Conservation (phyloP, 164 flowering plant genomes). For the Umbilicus rupestris region DNA sequence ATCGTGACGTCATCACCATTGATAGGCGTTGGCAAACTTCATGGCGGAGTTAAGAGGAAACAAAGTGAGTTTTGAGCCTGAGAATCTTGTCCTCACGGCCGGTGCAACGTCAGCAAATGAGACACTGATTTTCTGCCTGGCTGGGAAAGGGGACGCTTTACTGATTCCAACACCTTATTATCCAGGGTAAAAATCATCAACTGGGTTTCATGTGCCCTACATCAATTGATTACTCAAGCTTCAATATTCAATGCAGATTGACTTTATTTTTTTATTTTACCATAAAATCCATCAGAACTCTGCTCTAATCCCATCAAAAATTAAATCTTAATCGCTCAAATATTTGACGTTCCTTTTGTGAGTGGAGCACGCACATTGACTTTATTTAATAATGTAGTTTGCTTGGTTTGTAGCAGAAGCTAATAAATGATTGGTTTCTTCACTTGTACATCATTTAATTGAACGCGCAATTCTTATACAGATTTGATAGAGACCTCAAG, state of each 20-base stretch:
- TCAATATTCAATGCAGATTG: background rate
- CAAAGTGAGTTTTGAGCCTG: conserved; percentile 55
- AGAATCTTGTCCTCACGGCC: conserved; percentile 64
- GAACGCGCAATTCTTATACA: conserved; percentile 16
- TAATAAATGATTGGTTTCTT: conserved; percentile 6
- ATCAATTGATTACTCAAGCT: background rate
- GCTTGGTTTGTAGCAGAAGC: background rate
- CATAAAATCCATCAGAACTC: no score
- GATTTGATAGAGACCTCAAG: conserved; percentile 87
- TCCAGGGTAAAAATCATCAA: conserved; percentile 46
- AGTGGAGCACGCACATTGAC: no score
- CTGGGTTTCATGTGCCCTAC: background rate
- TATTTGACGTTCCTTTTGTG: no score
- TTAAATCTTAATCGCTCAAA: no score
- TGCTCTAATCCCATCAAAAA: no score
- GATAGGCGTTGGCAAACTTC: conserved; percentile 63
- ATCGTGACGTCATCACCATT: background rate
- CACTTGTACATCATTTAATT: background rate
- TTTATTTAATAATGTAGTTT: background rate
- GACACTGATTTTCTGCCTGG: conserved; percentile 72
- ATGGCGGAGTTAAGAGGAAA: conserved; percentile 65
- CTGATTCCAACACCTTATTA: conserved; percentile 91
- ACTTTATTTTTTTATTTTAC: no score
- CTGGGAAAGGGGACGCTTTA: conserved; percentile 71
- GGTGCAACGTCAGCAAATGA: conserved; percentile 92